Base-by-base conservation (phyloP, 192 early-diverging fungal species). In the Spinellus fusiger region DNA sequence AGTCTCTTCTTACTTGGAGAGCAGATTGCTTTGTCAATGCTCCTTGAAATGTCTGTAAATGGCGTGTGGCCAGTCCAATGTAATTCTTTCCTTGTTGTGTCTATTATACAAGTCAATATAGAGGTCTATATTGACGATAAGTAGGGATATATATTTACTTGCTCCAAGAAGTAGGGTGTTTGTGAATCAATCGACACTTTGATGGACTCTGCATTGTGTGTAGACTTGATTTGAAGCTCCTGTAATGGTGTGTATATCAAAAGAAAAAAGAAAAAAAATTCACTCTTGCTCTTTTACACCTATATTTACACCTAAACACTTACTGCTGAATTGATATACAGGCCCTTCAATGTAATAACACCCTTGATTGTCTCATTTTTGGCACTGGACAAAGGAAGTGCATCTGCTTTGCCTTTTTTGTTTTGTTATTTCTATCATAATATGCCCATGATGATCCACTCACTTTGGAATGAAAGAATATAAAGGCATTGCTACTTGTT, bases 351-450 rank as follows among this genome's bases (percentile, higher is more conserved):
- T 4, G 49, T 61, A 46, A 71, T 61, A n/a, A 61, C 46, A 3
- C 69, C 69, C 40, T 71, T 71, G 8, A 71, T 60, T 1, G 62
- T 51, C 13, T 71, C 69, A 26, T 65, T 71, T 49, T 61, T 52
- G 31, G 55, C 28, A 9, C 56, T 51, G 0, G 63, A 61, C 12
- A 71, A 32, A n/a, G 59, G 58, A 26, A 71, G 49, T 26, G 69
- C 48, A 56, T 71, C 69, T 5, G 53, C 37, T 49, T 71, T 71
- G 12, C 28, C 56, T 63, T 12, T 44, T 25, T 18, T 37, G 44
- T 37, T 27, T 32, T 49, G 40, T 40, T 18, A 31, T 10, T 18
- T 35, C 1, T 16, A 5, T 28, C 7, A 16, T 48, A 18, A 29
- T 51, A 55, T 26, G 16, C 26, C 22, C 26, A 23, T 18, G 12